Percentiles rank a stretch among this genome's conserved stretches.
Evolutionary conservation across 2,329 filamentous ascomycete genomes (phyloP).

Genomic region (Clonostachys rhizophaga): DNA sequence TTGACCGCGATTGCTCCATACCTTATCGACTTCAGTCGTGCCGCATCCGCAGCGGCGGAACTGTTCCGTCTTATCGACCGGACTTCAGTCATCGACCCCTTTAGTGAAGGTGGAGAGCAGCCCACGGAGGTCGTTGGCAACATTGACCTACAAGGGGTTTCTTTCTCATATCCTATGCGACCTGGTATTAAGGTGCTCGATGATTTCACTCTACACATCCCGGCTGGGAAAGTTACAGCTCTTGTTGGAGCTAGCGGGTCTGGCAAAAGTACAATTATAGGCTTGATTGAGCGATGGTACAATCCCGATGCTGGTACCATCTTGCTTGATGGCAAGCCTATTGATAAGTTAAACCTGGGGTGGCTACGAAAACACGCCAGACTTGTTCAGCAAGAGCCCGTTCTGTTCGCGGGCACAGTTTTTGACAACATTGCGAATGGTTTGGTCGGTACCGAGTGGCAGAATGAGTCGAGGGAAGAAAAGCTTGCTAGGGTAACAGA

Average conservation of each 20-base stretch:
- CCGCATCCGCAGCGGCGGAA: conserved; percentile 9
- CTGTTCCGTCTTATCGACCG: conserved; percentile 16
- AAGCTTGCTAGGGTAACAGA: conserved; percentile 35
- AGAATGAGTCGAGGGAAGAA: conserved; percentile 29
- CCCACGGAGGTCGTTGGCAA: conserved; percentile 4
- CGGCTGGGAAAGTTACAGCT: conserved; percentile 43
- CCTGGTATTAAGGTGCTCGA: conserved; percentile 23
- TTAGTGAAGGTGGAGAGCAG: conserved; percentile 6
- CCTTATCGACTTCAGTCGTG: conserved; percentile 8
- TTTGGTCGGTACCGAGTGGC: conserved; percentile 32
- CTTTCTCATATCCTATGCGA: conserved; percentile 25
- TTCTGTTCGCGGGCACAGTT: conserved; percentile 40
- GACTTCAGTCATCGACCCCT: conserved; percentile 12
- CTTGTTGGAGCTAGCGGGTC: conserved; percentile 52
- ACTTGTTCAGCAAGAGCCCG: conserved; percentile 33
- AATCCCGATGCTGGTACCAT: conserved; percentile 38
- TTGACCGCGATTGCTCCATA: conserved; percentile 15
- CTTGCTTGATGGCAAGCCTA: conserved; percentile 29
- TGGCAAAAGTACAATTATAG: conserved; percentile 58
- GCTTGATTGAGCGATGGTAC: conserved; percentile 41
- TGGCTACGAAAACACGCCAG: conserved; percentile 41
- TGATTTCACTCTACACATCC: conserved; percentile 25
- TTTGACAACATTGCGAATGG: conserved; percentile 51
- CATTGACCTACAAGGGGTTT: conserved; percentile 20
- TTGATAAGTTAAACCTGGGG: conserved; percentile 63